Conservation (phyloP, 768 basidiomycete species). For the Rossbeevera mucosa region DNA sequence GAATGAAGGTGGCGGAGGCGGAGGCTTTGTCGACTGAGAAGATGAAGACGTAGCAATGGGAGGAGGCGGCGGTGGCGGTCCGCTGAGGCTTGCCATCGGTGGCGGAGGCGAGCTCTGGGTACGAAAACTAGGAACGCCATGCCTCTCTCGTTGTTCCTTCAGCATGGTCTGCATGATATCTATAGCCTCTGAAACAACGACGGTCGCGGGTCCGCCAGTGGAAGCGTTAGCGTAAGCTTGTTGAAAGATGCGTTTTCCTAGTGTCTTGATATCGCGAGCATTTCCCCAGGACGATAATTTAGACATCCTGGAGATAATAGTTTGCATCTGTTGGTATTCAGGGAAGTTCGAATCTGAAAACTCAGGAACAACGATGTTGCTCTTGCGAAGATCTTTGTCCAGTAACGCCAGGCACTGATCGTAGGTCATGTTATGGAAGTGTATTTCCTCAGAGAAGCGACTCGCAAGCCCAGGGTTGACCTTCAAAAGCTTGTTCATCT, state of each 20-base stretch:
- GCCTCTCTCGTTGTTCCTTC: conserved; percentile 18
- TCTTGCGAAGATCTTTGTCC: conserved; percentile 42
- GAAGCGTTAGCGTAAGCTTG: conserved; percentile 13
- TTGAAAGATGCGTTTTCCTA: conserved; percentile 30
- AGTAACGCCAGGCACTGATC: conserved; percentile 49
- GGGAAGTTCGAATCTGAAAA: conserved; percentile 14
- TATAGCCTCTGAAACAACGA: conserved; percentile 2
- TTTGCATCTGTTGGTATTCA: conserved; percentile 10
- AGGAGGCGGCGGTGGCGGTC: conserved; percentile 22
- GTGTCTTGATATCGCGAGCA: conserved; percentile 57
- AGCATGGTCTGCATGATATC: conserved; percentile 14
- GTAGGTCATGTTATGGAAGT: conserved; percentile 49
- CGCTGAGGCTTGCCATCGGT: conserved; percentile 15
- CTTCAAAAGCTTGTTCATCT: conserved; percentile 56
- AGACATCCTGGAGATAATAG: conserved; percentile 37
- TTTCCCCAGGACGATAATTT: conserved; percentile 60
- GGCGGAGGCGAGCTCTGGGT: conserved; percentile 5
- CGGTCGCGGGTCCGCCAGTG: not conserved
- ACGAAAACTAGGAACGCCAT: conserved; percentile 19
- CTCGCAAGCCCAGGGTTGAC: conserved; percentile 64
- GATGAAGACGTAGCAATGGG: conserved; percentile 20
- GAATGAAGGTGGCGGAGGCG: not conserved
- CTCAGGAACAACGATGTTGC: conserved; percentile 35
- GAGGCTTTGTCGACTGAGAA: conserved; percentile 13
- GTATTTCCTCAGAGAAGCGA: conserved; percentile 59